Base-by-base conservation (phyloP, 169 alveolate genomes). In the Neospora caninum region DNA sequence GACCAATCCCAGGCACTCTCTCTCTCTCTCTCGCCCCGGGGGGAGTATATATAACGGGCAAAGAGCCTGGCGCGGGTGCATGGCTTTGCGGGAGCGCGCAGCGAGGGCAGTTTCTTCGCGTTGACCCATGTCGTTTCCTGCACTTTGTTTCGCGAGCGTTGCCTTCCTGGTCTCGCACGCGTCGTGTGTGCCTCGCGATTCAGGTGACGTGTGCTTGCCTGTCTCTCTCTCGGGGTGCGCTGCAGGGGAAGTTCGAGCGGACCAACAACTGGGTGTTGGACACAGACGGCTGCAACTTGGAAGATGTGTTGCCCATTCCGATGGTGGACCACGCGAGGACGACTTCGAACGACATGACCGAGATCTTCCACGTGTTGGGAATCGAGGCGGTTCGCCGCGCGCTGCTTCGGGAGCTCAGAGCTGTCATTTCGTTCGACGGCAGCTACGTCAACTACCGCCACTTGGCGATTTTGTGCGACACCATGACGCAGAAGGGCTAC, bases 381-480 rank as follows among this genome's bases (percentile, higher is more conserved):
- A 99, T 99, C 78, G 99, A 99, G 98, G 99, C 99, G n/a, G 99
- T 98, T 0, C 97, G 99, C 73, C 97, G 98, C 97, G 98, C 99
- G 53, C 96, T 99, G 34, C 97, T 99, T 38, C 97, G 97, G 80
- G 99, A 99, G 96, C 97, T 99, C 84, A 97, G 99, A 93, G 97
- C 97, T 43, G 98, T 97, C 27, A 96, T 96, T 45, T 95, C 97
- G 67, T 96, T 96, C 93, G 97, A 96, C 91, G 96, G 97, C 88
- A 89, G 96, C 86, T 99, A 99, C 97, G 99, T 99, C 42, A 99
- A 99, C 97, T 99, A 99, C 96, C 97, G 99, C 27, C 99, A 99
- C 96, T 95, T 99, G 92, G 98, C 99, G 54, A 97, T 99, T 80
- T 97, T 99, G 92, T 99, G 99, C 95, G 99, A 99, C 96, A 98